Percentiles rank a stretch among this genome's conserved stretches.
Conservation (phyloP, 2,329 filamentous ascomycete species). For the Penicillium psychrosexuale region DNA sequence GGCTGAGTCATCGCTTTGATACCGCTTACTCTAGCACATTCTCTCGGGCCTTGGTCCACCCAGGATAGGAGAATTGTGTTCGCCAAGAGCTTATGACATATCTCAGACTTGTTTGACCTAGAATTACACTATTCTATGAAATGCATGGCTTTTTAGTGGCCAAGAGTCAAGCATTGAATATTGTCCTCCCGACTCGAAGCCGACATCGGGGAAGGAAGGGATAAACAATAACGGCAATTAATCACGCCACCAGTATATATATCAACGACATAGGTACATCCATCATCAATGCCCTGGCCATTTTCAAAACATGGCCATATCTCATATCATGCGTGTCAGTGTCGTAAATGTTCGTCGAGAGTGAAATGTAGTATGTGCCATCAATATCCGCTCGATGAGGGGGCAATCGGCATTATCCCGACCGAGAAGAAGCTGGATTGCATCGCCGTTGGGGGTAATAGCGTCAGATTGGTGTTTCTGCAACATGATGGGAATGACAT, state of each 20-base stretch:
- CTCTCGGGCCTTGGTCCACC: neutral
- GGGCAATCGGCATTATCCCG: constrained; percentile 58
- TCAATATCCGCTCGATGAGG: constrained; percentile 45
- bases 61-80: neutral
- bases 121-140: neutral
- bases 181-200: neutral
- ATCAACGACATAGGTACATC: constrained; percentile 19
- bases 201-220: constrained; percentile 1
- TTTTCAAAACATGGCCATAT: constrained; percentile 41
- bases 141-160: neutral
- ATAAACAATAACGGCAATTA: constrained; percentile 1
- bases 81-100: neutral
- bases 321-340: constrained; percentile 54
- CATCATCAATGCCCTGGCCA: constrained; percentile 17
- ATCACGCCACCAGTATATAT: constrained; percentile 16
- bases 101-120: neutral
- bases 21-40: constrained; percentile 28
- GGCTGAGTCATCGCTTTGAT: constrained; percentile 23
- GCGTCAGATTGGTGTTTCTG: constrained; percentile 53
- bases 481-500: constrained; percentile 56
- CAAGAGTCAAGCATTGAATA: neutral
- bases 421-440: constrained; percentile 55
- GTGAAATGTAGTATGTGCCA: constrained; percentile 56
- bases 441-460: constrained; percentile 47
- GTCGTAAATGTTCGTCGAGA: constrained; percentile 55